A percentile compares a stretch with the other conserved stretches of the same genome.
Evolutionary conservation across 495 filamentous ascomycete genomes (phyloP).

Genomic region (Bathelium albidoporum): DNA sequence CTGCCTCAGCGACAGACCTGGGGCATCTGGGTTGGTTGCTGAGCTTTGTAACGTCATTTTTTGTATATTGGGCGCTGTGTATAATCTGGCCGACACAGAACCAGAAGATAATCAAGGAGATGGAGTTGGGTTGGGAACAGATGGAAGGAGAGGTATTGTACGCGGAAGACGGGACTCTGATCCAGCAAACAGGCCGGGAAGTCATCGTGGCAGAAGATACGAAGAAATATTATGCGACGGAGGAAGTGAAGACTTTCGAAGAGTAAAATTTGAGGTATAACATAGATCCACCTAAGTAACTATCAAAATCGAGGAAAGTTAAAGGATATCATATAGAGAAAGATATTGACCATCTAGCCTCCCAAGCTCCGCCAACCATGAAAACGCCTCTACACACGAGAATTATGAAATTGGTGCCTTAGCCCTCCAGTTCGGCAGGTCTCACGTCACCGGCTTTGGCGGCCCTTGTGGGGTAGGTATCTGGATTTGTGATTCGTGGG

Average conservation of each 20-base stretch:
- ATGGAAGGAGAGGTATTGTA: conserved; percentile 15
- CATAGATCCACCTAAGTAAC: not conserved
- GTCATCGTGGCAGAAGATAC: not conserved
- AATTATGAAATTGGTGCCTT: not conserved
- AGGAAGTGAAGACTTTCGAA: not conserved
- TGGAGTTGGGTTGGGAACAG: conserved; percentile 24
- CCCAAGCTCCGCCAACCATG: not conserved
- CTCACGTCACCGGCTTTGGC: not conserved
- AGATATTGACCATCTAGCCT: not conserved
- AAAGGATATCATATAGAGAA: not conserved
- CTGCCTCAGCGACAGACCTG: conserved; percentile 25
- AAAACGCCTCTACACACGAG: not conserved
- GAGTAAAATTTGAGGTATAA: not conserved
- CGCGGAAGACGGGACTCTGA: conserved; percentile 19
- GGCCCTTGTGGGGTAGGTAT: not conserved
- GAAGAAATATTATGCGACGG: not conserved
- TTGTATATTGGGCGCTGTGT: conserved; percentile 33
- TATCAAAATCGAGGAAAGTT: not conserved
- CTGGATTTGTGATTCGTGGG: not conserved
- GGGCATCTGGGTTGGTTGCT: conserved; percentile 34
- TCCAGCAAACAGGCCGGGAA: not conserved
- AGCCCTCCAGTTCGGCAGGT: not conserved
- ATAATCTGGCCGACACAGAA: conserved; percentile 33
- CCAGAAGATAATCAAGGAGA: conserved; percentile 22
- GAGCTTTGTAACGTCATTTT: conserved; percentile 30